A percentile compares a stretch with the other conserved stretches of the same genome.
Conservation (phyloP, 495 filamentous ascomycete species). For the Lasiosphaeriaceae sp. region DNA sequence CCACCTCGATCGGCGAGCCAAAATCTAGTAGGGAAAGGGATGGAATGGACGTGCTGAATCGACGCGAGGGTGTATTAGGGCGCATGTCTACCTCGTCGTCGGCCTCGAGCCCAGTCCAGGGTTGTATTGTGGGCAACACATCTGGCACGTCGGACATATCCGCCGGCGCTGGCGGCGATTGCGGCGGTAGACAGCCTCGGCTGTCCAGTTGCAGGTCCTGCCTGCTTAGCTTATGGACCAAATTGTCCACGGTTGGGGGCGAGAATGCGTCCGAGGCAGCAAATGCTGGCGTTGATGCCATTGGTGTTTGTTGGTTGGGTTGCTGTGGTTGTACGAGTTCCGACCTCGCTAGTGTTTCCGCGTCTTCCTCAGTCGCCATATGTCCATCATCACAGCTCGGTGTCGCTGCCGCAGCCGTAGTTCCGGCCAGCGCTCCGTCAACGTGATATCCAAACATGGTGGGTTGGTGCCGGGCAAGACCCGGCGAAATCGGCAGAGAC, state of each 20-base stretch:
- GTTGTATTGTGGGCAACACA: background rate
- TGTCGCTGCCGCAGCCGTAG: background rate
- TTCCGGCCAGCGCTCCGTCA: too few relatives aligned
- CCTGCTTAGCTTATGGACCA: slow-evolving; percentile 34
- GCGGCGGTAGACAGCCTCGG: background rate
- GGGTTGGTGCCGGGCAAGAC: too few relatives aligned
- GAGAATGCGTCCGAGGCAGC: background rate
- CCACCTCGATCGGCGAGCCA: slow-evolving; percentile 9
- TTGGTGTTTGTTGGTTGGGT: background rate
- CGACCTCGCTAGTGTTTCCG: background rate
- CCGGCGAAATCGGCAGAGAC: too few relatives aligned
- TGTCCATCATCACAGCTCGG: background rate
- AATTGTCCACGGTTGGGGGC: slow-evolving; percentile 20
- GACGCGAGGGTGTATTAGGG: background rate
- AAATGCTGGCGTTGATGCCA: background rate
- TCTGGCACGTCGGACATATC: background rate
- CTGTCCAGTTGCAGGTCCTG: slow-evolving; percentile 27
- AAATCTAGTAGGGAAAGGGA: background rate
- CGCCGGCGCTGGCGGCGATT: background rate
- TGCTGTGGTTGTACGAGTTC: too few relatives aligned
- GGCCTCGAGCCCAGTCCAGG: slow-evolving; percentile 8
- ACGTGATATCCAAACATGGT: too few relatives aligned
- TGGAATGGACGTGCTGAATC: background rate
- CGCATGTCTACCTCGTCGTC: slow-evolving; percentile 3
- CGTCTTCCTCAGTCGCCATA: background rate